Percentiles rank a stretch among this genome's conserved stretches.
These are phyloP conservation scores for Fusarium sp. DNA, from an alignment of 2,329 filamentous ascomycete genomes.

Conservation along the genomic window DNA sequence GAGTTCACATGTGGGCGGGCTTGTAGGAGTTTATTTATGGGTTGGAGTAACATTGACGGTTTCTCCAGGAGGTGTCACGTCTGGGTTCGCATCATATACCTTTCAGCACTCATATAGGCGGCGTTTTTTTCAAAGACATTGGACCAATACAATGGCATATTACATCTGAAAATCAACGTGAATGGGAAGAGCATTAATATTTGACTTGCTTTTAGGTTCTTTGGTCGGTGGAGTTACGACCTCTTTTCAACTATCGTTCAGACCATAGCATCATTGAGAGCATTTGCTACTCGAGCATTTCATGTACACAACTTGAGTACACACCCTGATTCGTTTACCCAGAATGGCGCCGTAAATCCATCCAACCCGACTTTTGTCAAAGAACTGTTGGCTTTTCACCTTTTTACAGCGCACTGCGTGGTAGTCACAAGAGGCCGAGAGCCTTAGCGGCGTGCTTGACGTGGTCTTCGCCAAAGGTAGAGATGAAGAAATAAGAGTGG, in stretches of 20 bases:
- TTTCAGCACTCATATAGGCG: conserved; percentile 32
- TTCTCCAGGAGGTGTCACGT: conserved; percentile 33
- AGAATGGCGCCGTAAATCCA: conserved; percentile 19
- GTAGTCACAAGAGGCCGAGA: conserved; percentile 57
- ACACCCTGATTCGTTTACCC: background rate
- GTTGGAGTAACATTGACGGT: conserved; percentile 21
- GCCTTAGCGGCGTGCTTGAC: conserved; percentile 91
- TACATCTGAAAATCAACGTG: background rate
- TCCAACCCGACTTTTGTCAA: conserved; percentile 12
- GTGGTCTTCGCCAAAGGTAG: conserved; percentile 89
- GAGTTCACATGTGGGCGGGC: background rate
- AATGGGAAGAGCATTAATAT: conserved; percentile 16
- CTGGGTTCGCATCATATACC: conserved; percentile 30
- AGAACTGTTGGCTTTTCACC: conserved; percentile 22
- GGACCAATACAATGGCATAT: background rate
- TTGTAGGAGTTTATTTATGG: conserved; percentile 16
- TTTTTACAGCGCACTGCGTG: conserved; percentile 36
- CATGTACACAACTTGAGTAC: background rate
- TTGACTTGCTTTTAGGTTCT: conserved; percentile 31
- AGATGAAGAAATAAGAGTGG: conserved; percentile 98
- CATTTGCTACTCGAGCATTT: conserved; percentile 1
- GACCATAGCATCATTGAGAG: conserved; percentile 10
- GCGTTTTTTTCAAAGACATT: conserved; percentile 41
- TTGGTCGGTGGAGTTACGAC: background rate
- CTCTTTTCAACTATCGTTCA: conserved; percentile 2